These are phyloP conservation scores for Babesia sp. DNA, from an alignment of 169 alveolate genomes.

Conservation along the genomic window DNA sequence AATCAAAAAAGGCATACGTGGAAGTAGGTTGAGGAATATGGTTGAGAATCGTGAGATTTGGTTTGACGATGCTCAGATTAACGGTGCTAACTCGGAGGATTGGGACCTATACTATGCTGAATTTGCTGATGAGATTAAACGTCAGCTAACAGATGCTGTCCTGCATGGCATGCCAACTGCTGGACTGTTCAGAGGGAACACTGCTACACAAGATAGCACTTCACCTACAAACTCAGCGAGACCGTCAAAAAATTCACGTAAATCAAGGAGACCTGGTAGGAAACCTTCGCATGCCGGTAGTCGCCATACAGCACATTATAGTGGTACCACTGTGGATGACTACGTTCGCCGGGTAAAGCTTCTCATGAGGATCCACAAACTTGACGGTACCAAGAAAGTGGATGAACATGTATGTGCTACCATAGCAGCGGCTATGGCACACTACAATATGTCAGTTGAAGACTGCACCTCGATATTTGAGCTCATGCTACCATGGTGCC, in stretches of 20 bases:
- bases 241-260: neutral
- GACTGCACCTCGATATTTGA: constrained; percentile 5
- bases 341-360: constrained; percentile 1
- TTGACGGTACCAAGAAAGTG: neutral
- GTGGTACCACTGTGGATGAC: neutral
- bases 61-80: constrained; percentile 15
- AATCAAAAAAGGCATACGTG: constrained; percentile 6
- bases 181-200: neutral
- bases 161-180: neutral
- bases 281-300: neutral
- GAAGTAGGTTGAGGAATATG: neutral
- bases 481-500: constrained; percentile 9
- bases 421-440: constrained; percentile 4
- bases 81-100: neutral
- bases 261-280: neutral
- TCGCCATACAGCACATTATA: neutral
- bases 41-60: constrained; percentile 2
- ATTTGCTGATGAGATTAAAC: neutral
- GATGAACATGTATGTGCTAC: neutral
- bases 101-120: constrained; percentile 28
- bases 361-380: neutral
- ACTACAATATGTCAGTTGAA: neutral
- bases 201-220: neutral
- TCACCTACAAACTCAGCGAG: neutral
- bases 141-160: constrained; percentile 15